Percentiles rank a stretch among this genome's conserved stretches.
Evolutionary conservation across 345 rosid species (phyloP).

Genomic region (Euphorbia peplus): DNA sequence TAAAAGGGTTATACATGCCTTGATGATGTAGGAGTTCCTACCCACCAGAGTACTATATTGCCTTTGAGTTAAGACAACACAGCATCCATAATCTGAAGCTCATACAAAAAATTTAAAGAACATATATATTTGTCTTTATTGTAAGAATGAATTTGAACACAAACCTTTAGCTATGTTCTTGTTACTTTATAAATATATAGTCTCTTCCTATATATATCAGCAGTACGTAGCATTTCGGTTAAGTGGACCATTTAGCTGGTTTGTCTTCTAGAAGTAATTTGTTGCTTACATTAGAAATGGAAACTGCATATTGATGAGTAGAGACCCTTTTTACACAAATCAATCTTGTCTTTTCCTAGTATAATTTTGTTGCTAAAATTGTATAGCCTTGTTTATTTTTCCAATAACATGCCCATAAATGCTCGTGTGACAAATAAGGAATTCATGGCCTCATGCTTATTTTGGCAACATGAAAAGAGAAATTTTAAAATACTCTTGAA

Average conservation of each 20-base stretch:
- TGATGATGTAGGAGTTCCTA: constrained; percentile 2
- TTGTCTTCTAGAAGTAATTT: too few species aligned
- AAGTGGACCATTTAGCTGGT: background rate
- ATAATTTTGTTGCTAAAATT: too few species aligned
- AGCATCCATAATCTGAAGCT: constrained; percentile 3
- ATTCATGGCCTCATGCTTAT: background rate
- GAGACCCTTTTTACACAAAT: too few species aligned
- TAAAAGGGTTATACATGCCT: background rate
- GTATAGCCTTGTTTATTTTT: too few species aligned
- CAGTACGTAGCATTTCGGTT: too few species aligned
- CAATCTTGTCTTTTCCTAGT: too few species aligned
- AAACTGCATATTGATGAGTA: too few species aligned
- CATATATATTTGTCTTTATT: background rate
- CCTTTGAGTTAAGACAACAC: background rate
- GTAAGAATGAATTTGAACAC: background rate
- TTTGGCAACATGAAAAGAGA: background rate
- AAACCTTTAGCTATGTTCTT: background rate
- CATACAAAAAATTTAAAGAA: background rate
- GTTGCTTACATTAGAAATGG: too few species aligned
- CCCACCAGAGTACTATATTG: constrained; percentile 1
- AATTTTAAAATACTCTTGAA: too few species aligned
- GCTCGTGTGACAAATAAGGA: background rate
- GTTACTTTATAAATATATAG: background rate
- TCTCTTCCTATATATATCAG: background rate
- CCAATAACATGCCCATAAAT: background rate